Evolutionary conservation across 2,329 filamentous ascomycete genomes (phyloP), one percentile per base, ranked within the genome.

Genomic region (Furcasterigmium sp.): DNA sequence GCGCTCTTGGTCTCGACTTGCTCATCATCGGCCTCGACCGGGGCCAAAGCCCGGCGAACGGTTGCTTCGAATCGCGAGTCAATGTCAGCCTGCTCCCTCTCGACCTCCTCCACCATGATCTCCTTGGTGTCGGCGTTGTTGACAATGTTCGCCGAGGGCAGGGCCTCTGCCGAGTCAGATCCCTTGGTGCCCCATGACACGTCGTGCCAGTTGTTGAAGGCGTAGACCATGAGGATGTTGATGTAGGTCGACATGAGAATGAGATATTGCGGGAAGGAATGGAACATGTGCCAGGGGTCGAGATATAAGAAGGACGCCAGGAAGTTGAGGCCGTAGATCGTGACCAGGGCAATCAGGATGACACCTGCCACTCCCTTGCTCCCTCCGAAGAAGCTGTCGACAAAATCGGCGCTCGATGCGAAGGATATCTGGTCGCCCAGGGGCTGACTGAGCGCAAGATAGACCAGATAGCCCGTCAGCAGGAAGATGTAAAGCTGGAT

Each of bases 271-370:
- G 82, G 82, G 77, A 91, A 94, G 5, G 87, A 93, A 55, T 87
- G 89, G 72, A 94, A 91, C 88, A 94, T 93, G 75, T 94, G 88
- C 88, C 88, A 94, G 19, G 88, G 88, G 64, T 94, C 88, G 58
- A 91, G 72, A 69, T 94, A 94, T 66, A 94, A 70, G 76, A 94
- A 91, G 5, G 87, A 93, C 8, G 87, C 87, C 42, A 94, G 75
- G 58, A 87, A 93, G 78, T 94, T 93, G 46, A 94, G 77, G 67
- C 88, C 88, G 59, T 91, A 93, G 34, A 88, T 94, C 43, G 88
- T 82, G 47, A 86, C 80, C 54, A 94, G 71, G 13, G 88, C 87
- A 51, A 95, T 82, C 53, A 94, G 79, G 59, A 94, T 91, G 59
- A 93, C 87, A 67, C 87, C 87, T 30, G 86, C 65, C 29, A 69